phyloP scores from a whole-genome alignment of 2,329 filamentous ascomycete species.

The Trichoderma atroviride region DNA sequence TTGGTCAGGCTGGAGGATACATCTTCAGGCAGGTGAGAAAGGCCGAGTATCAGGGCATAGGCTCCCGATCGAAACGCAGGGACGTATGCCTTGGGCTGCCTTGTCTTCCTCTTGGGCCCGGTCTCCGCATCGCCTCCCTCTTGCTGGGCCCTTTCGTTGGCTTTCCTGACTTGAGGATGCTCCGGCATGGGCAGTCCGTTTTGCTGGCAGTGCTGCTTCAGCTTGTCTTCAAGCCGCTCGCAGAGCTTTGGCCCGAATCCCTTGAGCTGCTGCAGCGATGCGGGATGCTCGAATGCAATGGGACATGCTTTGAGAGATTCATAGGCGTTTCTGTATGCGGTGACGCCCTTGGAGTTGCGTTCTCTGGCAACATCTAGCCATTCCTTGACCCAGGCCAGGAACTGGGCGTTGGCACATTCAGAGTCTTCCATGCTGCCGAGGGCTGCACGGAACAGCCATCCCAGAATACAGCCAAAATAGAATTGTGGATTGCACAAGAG shows the following conservation, averaged over 20 bases:
- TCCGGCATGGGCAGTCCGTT: constrained; percentile 71
- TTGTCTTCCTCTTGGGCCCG: constrained; percentile 58
- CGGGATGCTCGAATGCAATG: constrained; percentile 69
- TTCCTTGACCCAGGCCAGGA: constrained; percentile 75
- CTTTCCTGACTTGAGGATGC: constrained; percentile 52
- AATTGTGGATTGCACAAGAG: not conserved
- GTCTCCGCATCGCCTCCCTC: constrained; percentile 42
- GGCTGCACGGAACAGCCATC: not conserved
- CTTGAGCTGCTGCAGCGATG: constrained; percentile 71
- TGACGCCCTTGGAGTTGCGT: constrained; percentile 69
- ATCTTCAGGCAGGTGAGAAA: constrained; percentile 62
- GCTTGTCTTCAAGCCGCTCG: constrained; percentile 64
- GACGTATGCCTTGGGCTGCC: constrained; percentile 68
- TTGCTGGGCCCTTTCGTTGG: constrained; percentile 37
- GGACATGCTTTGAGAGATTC: constrained; percentile 77
- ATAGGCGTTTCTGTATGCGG: constrained; percentile 75
- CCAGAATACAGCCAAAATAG: not conserved
- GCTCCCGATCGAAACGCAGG: constrained; percentile 72
- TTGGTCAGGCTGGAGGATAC: constrained; percentile 63
- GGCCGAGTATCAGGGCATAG: constrained; percentile 70
- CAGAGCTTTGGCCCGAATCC: constrained; percentile 75
- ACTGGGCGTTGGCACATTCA: constrained; percentile 67
- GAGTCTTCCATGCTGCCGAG: constrained; percentile 33
- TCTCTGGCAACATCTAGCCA: constrained; percentile 72
- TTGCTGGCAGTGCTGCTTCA: constrained; percentile 63